phyloP scores from a whole-genome alignment of 148 eudicot species.

The Rhododendron vialii region DNA sequence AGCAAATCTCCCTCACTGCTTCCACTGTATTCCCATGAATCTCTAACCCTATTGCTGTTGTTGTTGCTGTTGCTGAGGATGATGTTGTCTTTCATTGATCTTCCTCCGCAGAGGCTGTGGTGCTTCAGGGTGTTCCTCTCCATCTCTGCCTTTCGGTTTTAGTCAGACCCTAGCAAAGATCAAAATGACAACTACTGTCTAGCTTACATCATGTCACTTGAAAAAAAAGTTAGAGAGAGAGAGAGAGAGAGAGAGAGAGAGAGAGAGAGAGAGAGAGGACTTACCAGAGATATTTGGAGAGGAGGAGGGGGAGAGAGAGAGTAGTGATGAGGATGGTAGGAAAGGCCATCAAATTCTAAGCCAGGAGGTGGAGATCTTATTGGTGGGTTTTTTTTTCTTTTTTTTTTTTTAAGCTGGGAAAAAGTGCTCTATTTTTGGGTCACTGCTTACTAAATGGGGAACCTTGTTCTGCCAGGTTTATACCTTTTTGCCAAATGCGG shows the following conservation, averaged over 20 bases:
- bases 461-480: slow-evolving; percentile 27
- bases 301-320: slow-evolving; percentile 3
- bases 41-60: slow-evolving; percentile 2
- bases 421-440: slow-evolving; percentile 24
- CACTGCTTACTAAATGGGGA: slow-evolving; percentile 25
- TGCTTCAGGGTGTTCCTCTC: slow-evolving; percentile 22
- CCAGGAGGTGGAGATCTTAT: slow-evolving; percentile 15
- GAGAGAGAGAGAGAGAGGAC: slow-evolving; percentile 11
- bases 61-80: slow-evolving; percentile 1
- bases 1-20: slow-evolving; percentile 19
- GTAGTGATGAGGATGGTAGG: background rate
- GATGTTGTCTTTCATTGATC: slow-evolving; percentile 15
- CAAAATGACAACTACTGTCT: slow-evolving; percentile 4
- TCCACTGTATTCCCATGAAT: slow-evolving; percentile 19
- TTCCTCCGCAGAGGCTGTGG: slow-evolving; percentile 9
- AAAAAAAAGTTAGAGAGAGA: slow-evolving; percentile 1
- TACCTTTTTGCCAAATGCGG: slow-evolving; percentile 26
- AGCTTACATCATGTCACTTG: background rate
- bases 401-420: slow-evolving; percentile 8
- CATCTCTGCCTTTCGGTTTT: slow-evolving; percentile 10
- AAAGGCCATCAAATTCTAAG: slow-evolving; percentile 22
- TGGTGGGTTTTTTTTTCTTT: slow-evolving; percentile 9
- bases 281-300: slow-evolving; percentile 6
- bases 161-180: slow-evolving; percentile 18
- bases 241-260: slow-evolving; percentile 18